These are phyloP conservation scores for Silene conica DNA, from an alignment of 148 eudicot species.

Conservation along the genomic window DNA sequence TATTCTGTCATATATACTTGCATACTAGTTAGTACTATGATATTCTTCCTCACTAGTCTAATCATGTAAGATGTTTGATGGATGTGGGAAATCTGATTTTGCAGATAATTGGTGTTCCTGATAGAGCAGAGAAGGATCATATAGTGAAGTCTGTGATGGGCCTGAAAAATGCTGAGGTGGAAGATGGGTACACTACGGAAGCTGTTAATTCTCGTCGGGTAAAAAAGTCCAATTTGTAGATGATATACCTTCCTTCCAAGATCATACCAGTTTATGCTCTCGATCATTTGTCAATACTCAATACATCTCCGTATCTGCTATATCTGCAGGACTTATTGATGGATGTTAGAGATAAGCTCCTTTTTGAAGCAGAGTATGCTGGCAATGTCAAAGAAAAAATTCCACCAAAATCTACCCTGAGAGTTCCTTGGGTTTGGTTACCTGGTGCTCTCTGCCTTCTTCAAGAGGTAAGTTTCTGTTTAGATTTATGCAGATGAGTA, in stretches of 20 bases:
- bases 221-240: conserved; percentile 11
- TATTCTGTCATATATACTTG: background rate
- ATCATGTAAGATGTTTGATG: background rate
- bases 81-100: conserved; percentile 17
- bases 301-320: background rate
- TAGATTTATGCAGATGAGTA: background rate
- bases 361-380: conserved; percentile 97
- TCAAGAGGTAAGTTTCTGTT: conserved; percentile 67
- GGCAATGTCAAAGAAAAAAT: conserved; percentile 78
- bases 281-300: conserved; percentile 7
- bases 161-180: conserved; percentile 77
- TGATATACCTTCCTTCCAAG: background rate
- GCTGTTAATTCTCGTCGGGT: conserved; percentile 84
- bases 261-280: conserved; percentile 1
- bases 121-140: conserved; percentile 92
- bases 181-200: conserved; percentile 84
- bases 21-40: background rate
- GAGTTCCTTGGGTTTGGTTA: conserved; percentile 93
- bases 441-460: conserved; percentile 97
- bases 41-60: background rate
- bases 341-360: conserved; percentile 97
- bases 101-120: conserved; percentile 85
- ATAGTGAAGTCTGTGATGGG: conserved; percentile 88
- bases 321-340: conserved; percentile 68
- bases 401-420: conserved; percentile 74